Evolutionary conservation across 2,329 filamentous ascomycete genomes (phyloP).

Genomic region (Sporothrix variecibatus): DNA sequence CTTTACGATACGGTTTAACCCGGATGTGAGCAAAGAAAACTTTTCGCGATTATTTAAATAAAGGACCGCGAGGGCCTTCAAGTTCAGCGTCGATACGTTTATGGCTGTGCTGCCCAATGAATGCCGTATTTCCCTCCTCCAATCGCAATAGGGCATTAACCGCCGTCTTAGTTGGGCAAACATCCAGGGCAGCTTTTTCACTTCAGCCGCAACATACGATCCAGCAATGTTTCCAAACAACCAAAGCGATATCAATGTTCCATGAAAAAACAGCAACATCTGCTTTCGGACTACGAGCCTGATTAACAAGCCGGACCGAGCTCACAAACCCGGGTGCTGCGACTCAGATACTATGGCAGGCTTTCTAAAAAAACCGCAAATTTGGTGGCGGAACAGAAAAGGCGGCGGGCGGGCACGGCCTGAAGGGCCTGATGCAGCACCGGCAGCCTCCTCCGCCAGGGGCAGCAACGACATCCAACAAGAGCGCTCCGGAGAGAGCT

Average conservation of each 20-base stretch:
- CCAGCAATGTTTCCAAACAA: background rate
- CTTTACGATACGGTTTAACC: background rate
- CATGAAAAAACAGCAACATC: background rate
- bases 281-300: background rate
- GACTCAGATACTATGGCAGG: background rate
- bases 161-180: constrained; percentile 7
- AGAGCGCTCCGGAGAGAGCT: background rate
- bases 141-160: background rate
- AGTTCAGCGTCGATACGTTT: background rate
- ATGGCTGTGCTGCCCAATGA: background rate
- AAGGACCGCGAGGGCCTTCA: background rate
- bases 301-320: background rate
- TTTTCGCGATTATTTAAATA: background rate
- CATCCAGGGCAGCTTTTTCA: background rate
- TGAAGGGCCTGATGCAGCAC: background rate
- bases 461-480: constrained; percentile 14
- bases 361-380: background rate
- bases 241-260: background rate
- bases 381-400: background rate
- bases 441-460: constrained; percentile 1
- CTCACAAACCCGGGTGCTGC: background rate
- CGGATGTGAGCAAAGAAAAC: background rate
- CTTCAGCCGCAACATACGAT: background rate
- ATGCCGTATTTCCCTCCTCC: background rate
- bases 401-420: background rate